These are phyloP conservation scores for Chrysoporthe austroafricana DNA, from an alignment of 2,329 filamentous ascomycete species.

Conservation along the genomic window DNA sequence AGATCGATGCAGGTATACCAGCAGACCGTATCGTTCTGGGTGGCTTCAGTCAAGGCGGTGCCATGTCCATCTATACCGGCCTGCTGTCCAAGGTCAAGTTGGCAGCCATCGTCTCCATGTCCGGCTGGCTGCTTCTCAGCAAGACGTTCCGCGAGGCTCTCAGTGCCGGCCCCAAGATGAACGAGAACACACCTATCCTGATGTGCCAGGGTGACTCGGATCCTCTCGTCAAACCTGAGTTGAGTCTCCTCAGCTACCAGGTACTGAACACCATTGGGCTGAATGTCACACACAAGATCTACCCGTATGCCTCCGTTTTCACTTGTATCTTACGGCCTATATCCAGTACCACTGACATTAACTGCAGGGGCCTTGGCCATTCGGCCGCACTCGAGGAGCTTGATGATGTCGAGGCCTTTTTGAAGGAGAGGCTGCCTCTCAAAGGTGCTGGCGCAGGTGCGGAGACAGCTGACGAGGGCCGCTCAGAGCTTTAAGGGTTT, in stretches of 20 bases:
- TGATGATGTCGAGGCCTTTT: slow-evolving; percentile 72
- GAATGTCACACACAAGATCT: slow-evolving; percentile 75
- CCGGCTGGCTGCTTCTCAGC: slow-evolving; percentile 75
- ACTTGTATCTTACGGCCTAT: neutral
- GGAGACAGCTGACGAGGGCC: slow-evolving; percentile 31
- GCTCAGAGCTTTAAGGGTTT: slow-evolving; percentile 40
- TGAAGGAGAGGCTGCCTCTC: slow-evolving; percentile 51
- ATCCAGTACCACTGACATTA: neutral
- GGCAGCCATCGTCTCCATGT: slow-evolving; percentile 86
- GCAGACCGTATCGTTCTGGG: slow-evolving; percentile 83
- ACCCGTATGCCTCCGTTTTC: slow-evolving; percentile 58
- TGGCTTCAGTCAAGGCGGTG: slow-evolving; percentile 85
- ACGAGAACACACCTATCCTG: slow-evolving; percentile 80
- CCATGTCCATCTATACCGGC: slow-evolving; percentile 81
- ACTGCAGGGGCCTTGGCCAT: slow-evolving; percentile 68
- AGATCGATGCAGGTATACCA: slow-evolving; percentile 80
- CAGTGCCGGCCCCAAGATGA: slow-evolving; percentile 50
- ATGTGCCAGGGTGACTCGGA: slow-evolving; percentile 88
- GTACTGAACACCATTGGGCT: slow-evolving; percentile 71
- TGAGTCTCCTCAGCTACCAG: slow-evolving; percentile 70
- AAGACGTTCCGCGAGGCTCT: slow-evolving; percentile 49
- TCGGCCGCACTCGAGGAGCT: slow-evolving; percentile 79
- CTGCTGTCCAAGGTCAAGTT: slow-evolving; percentile 74
- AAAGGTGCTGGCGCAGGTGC: slow-evolving; percentile 39
- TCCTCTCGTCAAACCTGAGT: slow-evolving; percentile 69